These are phyloP conservation scores for Aspergillus bombycis DNA, from an alignment of 2,329 filamentous ascomycete genomes.

Conservation along the genomic window DNA sequence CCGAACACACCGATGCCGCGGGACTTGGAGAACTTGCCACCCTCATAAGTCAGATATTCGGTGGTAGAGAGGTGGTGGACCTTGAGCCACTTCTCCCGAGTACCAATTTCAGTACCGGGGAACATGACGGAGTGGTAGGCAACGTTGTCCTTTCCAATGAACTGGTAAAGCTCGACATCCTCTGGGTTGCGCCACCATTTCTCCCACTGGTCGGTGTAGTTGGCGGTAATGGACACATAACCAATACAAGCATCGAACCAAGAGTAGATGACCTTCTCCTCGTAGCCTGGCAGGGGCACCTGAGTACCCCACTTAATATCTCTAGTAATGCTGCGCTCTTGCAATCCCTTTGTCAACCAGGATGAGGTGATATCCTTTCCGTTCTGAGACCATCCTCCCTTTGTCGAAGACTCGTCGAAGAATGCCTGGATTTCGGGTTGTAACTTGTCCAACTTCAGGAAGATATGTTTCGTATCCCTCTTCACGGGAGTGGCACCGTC, in stretches of 20 bases:
- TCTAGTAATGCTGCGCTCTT: constrained; percentile 85
- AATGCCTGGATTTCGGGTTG: constrained; percentile 77
- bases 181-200: constrained; percentile 93
- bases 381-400: constrained; percentile 60
- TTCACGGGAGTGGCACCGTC: constrained; percentile 80
- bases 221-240: constrained; percentile 92
- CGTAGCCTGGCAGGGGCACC: constrained; percentile 63
- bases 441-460: constrained; percentile 82
- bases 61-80: constrained; percentile 86
- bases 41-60: constrained; percentile 86
- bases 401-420: constrained; percentile 71
- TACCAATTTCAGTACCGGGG: constrained; percentile 83
- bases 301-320: constrained; percentile 88
- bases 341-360: constrained; percentile 71
- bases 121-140: constrained; percentile 91
- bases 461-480: constrained; percentile 86
- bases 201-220: constrained; percentile 86
- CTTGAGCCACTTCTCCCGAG: constrained; percentile 84
- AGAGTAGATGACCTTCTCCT: constrained; percentile 85
- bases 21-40: constrained; percentile 91
- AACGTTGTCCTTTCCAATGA: constrained; percentile 92
- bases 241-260: constrained; percentile 94
- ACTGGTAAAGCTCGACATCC: constrained; percentile 86
- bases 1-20: constrained; percentile 89
- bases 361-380: constrained; percentile 49